Percentiles rank a stretch among this genome's conserved stretches.
phyloP scores from a whole-genome alignment of 441 rosid species.

The Lepidium campestre region DNA sequence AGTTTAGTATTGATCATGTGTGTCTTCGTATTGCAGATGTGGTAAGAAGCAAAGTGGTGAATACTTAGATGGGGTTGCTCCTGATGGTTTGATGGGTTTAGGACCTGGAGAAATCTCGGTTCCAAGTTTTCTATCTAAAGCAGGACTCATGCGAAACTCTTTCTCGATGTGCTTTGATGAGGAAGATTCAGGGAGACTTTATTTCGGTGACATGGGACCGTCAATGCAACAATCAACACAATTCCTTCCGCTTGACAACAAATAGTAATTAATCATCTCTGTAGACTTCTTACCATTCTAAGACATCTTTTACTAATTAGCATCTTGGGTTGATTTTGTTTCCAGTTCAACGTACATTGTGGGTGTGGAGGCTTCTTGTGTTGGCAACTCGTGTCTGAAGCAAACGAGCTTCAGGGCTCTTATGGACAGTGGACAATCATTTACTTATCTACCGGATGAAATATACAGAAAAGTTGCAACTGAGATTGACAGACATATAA shows the following conservation, averaged over 20 bases:
- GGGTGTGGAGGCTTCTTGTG: conserved; percentile 60
- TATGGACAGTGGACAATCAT: conserved; percentile 81
- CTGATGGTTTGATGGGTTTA: conserved; percentile 86
- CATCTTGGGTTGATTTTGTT: conserved; percentile 15
- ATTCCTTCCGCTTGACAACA: conserved; percentile 46
- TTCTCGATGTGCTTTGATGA: conserved; percentile 77
- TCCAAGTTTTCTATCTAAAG: conserved; percentile 71
- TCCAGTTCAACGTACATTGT: conserved; percentile 62
- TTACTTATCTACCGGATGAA: conserved; percentile 58
- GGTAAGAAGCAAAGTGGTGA: conserved; percentile 83
- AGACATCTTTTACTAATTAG: not conserved
- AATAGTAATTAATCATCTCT: conserved; percentile 44
- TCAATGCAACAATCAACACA: conserved; percentile 54
- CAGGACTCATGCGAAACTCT: conserved; percentile 63
- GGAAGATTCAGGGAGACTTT: conserved; percentile 70
- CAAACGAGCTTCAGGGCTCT: conserved; percentile 46
- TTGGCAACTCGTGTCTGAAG: conserved; percentile 61
- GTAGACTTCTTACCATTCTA: not conserved
- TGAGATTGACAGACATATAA: conserved; percentile 69
- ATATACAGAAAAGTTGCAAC: conserved; percentile 42
- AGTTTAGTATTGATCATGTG: not conserved
- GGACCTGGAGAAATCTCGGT: conserved; percentile 72
- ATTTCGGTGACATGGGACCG: conserved; percentile 77
- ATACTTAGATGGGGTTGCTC: conserved; percentile 69
- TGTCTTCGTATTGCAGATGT: conserved; percentile 43